These are phyloP conservation scores for Daldinia bambusicola DNA, from an alignment of 495 filamentous ascomycete species.

Conservation along the genomic window DNA sequence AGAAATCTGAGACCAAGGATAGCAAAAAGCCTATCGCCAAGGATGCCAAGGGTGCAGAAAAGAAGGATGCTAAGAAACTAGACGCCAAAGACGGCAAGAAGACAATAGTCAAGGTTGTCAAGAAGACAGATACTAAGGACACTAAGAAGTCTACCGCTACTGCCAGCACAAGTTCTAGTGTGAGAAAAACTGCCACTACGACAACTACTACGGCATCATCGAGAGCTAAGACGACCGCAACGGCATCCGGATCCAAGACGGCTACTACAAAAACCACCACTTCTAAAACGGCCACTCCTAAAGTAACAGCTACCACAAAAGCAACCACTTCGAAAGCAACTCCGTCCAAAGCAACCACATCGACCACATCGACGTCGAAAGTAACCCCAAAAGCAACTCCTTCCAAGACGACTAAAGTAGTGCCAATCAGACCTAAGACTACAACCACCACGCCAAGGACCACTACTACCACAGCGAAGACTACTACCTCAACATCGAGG, in stretches of 20 bases:
- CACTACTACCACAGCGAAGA: not conserved
- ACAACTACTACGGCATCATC: constrained; percentile 1
- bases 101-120: not conserved
- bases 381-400: not conserved
- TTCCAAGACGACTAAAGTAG: not conserved
- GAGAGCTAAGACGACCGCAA: not conserved
- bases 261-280: not conserved
- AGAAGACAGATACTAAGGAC: not conserved
- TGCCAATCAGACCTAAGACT: not conserved
- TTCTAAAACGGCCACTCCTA: not conserved
- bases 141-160: not conserved
- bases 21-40: not conserved
- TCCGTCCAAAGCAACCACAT: not conserved
- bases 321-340: not conserved
- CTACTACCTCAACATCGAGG: not conserved
- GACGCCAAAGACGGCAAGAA: not conserved
- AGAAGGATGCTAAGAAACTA: constrained; percentile 8
- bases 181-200: not conserved
- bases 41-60: not conserved
- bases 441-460: constrained; percentile 2
- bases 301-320: not conserved
- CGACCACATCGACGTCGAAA: not conserved
- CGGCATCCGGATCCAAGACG: not conserved
- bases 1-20: constrained; percentile 1
- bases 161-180: not conserved